phyloP scores from a whole-genome alignment of 305 asterid species.

The Plantago coronopus region DNA sequence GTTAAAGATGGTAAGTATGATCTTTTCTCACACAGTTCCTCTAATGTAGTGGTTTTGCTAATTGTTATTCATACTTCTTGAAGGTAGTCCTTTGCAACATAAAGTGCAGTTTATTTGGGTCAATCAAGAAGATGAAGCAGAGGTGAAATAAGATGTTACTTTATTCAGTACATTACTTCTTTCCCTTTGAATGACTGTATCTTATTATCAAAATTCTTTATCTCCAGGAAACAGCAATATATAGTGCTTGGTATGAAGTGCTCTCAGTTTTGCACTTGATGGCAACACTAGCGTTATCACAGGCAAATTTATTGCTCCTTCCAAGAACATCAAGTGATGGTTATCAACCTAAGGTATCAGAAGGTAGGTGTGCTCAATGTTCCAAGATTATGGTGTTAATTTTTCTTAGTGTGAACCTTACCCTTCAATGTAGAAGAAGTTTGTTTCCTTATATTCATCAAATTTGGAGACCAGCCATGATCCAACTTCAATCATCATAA shows the following conservation, averaged over 20 bases:
- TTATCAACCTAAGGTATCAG: constrained; percentile 87
- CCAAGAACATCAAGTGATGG: constrained; percentile 90
- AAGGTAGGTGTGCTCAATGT: constrained; percentile 52
- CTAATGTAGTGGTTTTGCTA: constrained; percentile 20
- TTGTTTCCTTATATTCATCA: background rate
- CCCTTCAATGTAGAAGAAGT: background rate
- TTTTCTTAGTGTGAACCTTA: background rate
- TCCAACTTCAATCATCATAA: too few relatives aligned
- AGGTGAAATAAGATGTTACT: constrained; percentile 47
- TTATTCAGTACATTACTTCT: constrained; percentile 19
- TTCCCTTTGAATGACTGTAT: constrained; percentile 20
- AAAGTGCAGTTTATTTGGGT: constrained; percentile 89
- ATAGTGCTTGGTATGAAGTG: constrained; percentile 90
- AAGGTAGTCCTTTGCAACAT: constrained; percentile 91
- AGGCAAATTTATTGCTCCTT: constrained; percentile 88
- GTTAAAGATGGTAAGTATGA: constrained; percentile 79
- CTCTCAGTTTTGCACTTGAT: constrained; percentile 91
- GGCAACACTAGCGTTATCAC: constrained; percentile 84
- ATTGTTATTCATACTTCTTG: constrained; percentile 24
- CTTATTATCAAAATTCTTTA: constrained; percentile 22
- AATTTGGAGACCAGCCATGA: background rate
- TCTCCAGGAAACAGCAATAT: constrained; percentile 83
- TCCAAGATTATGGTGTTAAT: constrained; percentile 11
- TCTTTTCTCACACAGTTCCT: constrained; percentile 3
- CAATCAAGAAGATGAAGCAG: constrained; percentile 97